phyloP scores from a whole-genome alignment of 257 asterid genomes.

The Apocynum venetum region DNA sequence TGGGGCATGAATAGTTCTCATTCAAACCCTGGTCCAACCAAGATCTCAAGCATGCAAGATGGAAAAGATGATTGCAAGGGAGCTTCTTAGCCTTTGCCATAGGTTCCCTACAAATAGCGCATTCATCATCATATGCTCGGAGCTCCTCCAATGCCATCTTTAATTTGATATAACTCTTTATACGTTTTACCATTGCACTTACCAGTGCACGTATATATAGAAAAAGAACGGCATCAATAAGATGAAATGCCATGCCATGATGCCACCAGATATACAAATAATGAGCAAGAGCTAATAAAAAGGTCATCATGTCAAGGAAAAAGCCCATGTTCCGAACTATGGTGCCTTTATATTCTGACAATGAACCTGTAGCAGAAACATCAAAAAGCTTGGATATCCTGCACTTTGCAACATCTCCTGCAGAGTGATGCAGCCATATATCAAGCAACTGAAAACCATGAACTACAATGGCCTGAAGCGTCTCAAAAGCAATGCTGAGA shows the following conservation, averaged over 20 bases:
- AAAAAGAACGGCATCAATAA: constrained; percentile 81
- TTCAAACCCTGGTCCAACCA: constrained; percentile 88
- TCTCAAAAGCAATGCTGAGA: constrained; percentile 90
- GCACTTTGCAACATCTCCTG: constrained; percentile 54
- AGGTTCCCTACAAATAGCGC: constrained; percentile 98
- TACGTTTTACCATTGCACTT: constrained; percentile 75
- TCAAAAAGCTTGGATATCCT: constrained; percentile 62
- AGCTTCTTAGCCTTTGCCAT: constrained; percentile 97
- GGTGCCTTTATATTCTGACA: constrained; percentile 86
- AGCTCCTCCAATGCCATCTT: constrained; percentile 84
- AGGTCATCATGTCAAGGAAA: constrained; percentile 89
- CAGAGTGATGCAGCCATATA: constrained; percentile 76
- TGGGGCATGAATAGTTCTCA: constrained; percentile 94
- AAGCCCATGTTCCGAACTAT: constrained; percentile 78
- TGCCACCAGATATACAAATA: constrained; percentile 95
- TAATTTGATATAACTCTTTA: constrained; percentile 71
- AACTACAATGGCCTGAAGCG: constrained; percentile 92
- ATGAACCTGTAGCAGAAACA: constrained; percentile 72
- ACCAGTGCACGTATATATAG: constrained; percentile 87
- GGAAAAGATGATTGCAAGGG: constrained; percentile 87
- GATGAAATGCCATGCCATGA: constrained; percentile 97
- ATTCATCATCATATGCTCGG: constrained; percentile 79
- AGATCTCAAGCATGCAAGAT: constrained; percentile 92
- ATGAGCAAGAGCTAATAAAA: constrained; percentile 85
- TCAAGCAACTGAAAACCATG: constrained; percentile 96